Conservation (phyloP, 2,329 filamentous ascomycete species). For the Exophiala bonariae region DNA sequence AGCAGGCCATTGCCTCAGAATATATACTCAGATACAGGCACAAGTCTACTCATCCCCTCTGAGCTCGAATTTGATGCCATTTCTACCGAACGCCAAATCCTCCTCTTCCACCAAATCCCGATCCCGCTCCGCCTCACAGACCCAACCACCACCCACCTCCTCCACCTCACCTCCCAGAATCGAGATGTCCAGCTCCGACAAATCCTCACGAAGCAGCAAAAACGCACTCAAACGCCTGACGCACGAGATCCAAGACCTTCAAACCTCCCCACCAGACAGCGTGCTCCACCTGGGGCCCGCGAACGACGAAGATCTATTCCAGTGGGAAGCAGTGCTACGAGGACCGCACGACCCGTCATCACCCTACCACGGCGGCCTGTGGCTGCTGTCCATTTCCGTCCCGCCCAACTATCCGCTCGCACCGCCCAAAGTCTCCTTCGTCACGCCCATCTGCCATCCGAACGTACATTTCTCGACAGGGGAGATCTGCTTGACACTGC, state of each 20-base stretch:
- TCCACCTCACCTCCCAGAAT: conserved; percentile 29
- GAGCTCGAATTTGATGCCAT: neutral
- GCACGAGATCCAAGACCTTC: conserved; percentile 61
- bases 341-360: conserved; percentile 44
- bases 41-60: neutral
- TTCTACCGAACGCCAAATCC: conserved; percentile 8
- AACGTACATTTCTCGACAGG: conserved; percentile 75
- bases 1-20: too few species aligned
- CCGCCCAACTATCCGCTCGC: conserved; percentile 75
- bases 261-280: conserved; percentile 56
- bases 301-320: conserved; percentile 57
- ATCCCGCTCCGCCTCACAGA: neutral
- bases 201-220: conserved; percentile 14
- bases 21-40: neutral
- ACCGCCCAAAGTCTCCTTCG: conserved; percentile 76
- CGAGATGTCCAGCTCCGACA: conserved; percentile 27
- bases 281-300: conserved; percentile 58
- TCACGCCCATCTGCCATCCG: conserved; percentile 81
- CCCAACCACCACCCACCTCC: neutral
- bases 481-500: conserved; percentile 90
- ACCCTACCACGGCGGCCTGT: conserved; percentile 63
- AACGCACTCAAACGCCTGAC: conserved; percentile 59
- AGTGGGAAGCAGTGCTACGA: conserved; percentile 62
- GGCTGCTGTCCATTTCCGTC: conserved; percentile 76
- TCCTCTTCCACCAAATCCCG: conserved; percentile 10